Evolutionary conservation across 73 alveolate species (phyloP).

Genomic region (Durusdinium trenchii): DNA sequence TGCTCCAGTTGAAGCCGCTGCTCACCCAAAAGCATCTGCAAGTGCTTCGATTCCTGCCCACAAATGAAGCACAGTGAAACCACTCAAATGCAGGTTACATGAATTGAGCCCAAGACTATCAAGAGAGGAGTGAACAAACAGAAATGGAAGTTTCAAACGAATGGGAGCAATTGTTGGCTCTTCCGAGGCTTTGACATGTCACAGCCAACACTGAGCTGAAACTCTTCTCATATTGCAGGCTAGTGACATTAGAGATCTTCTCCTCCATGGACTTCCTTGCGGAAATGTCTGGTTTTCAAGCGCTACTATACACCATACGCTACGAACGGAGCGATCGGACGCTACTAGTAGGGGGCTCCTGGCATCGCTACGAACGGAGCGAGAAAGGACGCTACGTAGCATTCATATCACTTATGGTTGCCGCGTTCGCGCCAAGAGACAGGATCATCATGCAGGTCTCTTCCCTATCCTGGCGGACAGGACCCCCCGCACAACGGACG

Average conservation of each 20-base stretch:
- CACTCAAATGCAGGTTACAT: neutral
- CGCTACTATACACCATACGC: neutral
- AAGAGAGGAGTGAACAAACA: neutral
- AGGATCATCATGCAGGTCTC: neutral
- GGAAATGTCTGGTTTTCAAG: neutral
- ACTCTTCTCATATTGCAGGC: neutral
- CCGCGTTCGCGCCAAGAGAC: neutral
- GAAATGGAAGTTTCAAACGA: neutral
- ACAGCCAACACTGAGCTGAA: neutral
- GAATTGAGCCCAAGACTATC: neutral
- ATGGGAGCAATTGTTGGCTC: neutral
- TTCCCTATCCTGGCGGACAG: neutral
- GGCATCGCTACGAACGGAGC: no score
- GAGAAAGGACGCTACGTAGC: no score
- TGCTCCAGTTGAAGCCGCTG: conserved; percentile 21
- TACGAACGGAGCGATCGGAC: no score
- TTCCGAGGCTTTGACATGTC: neutral
- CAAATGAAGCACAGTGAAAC: neutral
- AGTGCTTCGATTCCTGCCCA: conserved; percentile 14
- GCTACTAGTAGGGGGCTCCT: no score
- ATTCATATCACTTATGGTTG: neutral
- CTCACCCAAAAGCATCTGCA: conserved; percentile 14
- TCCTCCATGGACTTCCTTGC: conserved; percentile 33
- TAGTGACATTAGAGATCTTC: neutral
- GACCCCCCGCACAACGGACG: no score